Evolutionary conservation across 2,329 filamentous ascomycete genomes (phyloP).

Genomic region (Fusarium sp.): DNA sequence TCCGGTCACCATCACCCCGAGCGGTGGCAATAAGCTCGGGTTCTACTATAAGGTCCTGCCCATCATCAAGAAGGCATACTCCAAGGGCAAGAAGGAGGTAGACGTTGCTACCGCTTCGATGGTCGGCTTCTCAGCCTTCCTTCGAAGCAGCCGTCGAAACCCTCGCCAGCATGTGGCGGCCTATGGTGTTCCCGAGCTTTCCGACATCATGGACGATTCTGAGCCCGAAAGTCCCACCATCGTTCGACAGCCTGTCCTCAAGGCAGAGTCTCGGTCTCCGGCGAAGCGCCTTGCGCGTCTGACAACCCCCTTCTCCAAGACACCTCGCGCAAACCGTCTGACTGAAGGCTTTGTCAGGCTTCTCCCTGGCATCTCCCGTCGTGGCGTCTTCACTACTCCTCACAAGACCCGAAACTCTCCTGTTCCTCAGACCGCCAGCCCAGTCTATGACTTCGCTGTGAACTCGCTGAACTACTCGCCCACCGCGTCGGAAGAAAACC

Average conservation of each 20-base stretch:
- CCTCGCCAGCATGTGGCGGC: slow-evolving; percentile 42
- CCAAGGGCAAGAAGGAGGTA: slow-evolving; percentile 38
- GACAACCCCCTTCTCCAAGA: slow-evolving; percentile 44
- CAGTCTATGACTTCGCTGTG: slow-evolving; percentile 12
- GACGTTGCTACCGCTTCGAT: slow-evolving; percentile 46
- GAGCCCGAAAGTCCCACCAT: slow-evolving; percentile 47
- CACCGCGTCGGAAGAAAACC: slow-evolving; percentile 5
- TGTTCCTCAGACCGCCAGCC: slow-evolving; percentile 32
- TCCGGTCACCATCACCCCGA: slow-evolving; percentile 7
- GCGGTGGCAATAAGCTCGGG: slow-evolving; percentile 45
- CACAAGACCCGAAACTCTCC: slow-evolving; percentile 41
- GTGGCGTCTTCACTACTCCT: slow-evolving; percentile 47
- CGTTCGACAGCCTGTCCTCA: slow-evolving; percentile 37
- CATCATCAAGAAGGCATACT: slow-evolving; percentile 42
- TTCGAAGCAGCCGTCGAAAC: slow-evolving; percentile 38
- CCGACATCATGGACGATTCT: slow-evolving; percentile 46
- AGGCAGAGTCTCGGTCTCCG: slow-evolving; percentile 48
- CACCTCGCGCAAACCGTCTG: slow-evolving; percentile 41
- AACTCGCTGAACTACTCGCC: slow-evolving; percentile 16
- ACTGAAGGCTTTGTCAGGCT: slow-evolving; percentile 49
- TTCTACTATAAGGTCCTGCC: slow-evolving; percentile 45
- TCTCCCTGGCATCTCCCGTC: slow-evolving; percentile 43
- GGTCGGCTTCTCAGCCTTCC: slow-evolving; percentile 36
- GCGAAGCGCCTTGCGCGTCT: slow-evolving; percentile 48
- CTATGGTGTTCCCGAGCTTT: slow-evolving; percentile 42